Percentiles rank a stretch among this genome's conserved stretches.
These are phyloP conservation scores for Sugiyamaella castrensis DNA, from an alignment of 1,139 yeast genomes.

Conservation along the genomic window DNA sequence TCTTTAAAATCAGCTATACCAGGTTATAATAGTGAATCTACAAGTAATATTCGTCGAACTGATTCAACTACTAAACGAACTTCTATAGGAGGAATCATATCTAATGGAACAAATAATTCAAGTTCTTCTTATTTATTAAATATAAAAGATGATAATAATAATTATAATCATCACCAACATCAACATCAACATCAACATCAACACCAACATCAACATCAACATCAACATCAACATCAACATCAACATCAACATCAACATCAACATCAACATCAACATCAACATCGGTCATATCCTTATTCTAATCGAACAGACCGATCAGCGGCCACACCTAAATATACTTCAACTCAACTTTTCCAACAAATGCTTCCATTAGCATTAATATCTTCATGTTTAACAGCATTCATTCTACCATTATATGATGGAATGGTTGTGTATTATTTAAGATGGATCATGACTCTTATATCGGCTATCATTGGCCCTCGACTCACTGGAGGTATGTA, in stretches of 20 bases:
- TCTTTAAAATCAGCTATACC: too few relatives aligned
- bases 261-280: neutral
- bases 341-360: conserved; percentile 17
- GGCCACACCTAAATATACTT: conserved; percentile 1
- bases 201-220: neutral
- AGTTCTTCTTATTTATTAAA: too few relatives aligned
- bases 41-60: too few relatives aligned
- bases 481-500: conserved; percentile 23
- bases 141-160: too few relatives aligned
- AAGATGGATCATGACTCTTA: conserved; percentile 26
- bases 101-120: too few relatives aligned
- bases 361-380: conserved; percentile 23
- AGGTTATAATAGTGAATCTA: too few relatives aligned
- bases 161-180: neutral
- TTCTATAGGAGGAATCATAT: too few relatives aligned
- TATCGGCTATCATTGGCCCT: conserved; percentile 26
- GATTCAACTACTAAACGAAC: too few relatives aligned
- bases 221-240: neutral
- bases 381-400: conserved; percentile 24
- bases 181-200: conserved; percentile 1
- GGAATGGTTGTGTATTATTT: conserved; percentile 19
- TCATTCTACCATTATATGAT: conserved; percentile 26
- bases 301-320: neutral
- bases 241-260: neutral
- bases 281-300: neutral